phyloP scores from a whole-genome alignment of 2,329 filamentous ascomycete species.

The Cercospora sesami region DNA sequence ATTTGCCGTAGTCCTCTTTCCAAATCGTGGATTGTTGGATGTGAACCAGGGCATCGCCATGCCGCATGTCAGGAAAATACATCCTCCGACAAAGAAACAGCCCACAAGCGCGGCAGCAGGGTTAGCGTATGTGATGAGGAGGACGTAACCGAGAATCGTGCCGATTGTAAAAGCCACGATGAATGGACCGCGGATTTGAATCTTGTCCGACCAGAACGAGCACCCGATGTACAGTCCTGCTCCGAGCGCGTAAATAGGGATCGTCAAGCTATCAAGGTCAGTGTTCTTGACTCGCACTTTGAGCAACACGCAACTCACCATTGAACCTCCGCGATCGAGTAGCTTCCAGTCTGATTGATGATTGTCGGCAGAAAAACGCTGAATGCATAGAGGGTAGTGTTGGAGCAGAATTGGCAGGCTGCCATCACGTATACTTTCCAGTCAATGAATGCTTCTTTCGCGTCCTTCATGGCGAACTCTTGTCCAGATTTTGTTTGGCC shows the following conservation, averaged over 20 bases:
- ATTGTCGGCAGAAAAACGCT: constrained; percentile 60
- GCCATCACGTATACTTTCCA: constrained; percentile 76
- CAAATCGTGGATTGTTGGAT: constrained; percentile 37
- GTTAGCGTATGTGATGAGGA: constrained; percentile 23
- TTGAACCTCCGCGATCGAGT: constrained; percentile 53
- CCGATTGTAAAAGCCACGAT: constrained; percentile 25
- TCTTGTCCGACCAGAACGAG: constrained; percentile 51
- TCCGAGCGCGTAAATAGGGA: constrained; percentile 58
- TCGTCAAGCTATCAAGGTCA: constrained; percentile 47
- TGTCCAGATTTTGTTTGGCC: constrained; percentile 45
- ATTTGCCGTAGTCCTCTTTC: constrained; percentile 37
- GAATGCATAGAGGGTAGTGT: constrained; percentile 58
- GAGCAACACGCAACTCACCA: neutral
- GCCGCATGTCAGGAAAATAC: constrained; percentile 33
- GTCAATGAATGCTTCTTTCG: constrained; percentile 65
- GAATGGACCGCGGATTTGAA: constrained; percentile 29
- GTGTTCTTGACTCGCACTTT: neutral
- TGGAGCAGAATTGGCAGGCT: constrained; percentile 64
- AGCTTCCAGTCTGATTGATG: constrained; percentile 52
- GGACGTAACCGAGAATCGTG: constrained; percentile 29
- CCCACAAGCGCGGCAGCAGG: constrained; percentile 26
- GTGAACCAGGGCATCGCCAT: constrained; percentile 35
- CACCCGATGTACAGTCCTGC: constrained; percentile 49
- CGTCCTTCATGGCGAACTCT: constrained; percentile 60
- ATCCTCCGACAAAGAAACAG: constrained; percentile 35